phyloP scores from a whole-genome alignment of 2,329 filamentous ascomycete species.

The Fusarium begoniae region DNA sequence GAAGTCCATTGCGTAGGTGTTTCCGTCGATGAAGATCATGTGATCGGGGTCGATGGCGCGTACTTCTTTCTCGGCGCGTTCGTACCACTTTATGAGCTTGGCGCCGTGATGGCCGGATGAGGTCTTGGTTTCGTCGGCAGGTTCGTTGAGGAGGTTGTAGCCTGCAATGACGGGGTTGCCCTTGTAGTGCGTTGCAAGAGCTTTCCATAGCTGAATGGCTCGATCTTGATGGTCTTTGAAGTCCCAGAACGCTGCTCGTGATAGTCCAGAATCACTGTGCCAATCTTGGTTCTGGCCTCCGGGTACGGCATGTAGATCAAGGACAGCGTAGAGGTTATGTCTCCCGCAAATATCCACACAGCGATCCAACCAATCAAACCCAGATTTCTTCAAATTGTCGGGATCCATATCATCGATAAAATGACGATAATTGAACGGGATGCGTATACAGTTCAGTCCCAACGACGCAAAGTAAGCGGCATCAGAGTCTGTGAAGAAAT shows the following conservation, averaged over 20 bases:
- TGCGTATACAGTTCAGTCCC: slow-evolving; percentile 65
- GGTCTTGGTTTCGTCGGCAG: slow-evolving; percentile 44
- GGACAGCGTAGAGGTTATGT: slow-evolving; percentile 55
- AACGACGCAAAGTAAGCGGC: slow-evolving; percentile 65
- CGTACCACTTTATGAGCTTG: slow-evolving; percentile 52
- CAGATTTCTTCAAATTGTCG: slow-evolving; percentile 55
- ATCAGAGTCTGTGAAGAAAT: slow-evolving; percentile 68
- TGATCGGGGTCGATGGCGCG: slow-evolving; percentile 56
- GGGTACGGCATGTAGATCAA: slow-evolving; percentile 56
- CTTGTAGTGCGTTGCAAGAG: slow-evolving; percentile 53
- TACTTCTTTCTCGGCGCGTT: slow-evolving; percentile 51
- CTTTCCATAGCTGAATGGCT: slow-evolving; percentile 54
- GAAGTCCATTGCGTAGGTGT: slow-evolving; percentile 64
- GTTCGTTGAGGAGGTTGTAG: slow-evolving; percentile 51
- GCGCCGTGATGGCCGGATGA: slow-evolving; percentile 32
- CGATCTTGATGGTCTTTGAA: slow-evolving; percentile 58
- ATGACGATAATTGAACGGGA: slow-evolving; percentile 70
- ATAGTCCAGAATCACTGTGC: slow-evolving; percentile 53
- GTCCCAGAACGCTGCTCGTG: slow-evolving; percentile 56
- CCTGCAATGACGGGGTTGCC: slow-evolving; percentile 54
- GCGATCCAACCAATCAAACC: slow-evolving; percentile 60
- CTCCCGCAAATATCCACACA: slow-evolving; percentile 56
- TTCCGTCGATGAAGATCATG: slow-evolving; percentile 61
- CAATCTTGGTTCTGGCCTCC: slow-evolving; percentile 60
- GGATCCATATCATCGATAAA: slow-evolving; percentile 64